Percentiles rank a stretch among this genome's conserved stretches.
Conservation (phyloP, 306 rosid genomes). For the Abrus precatorius region DNA sequence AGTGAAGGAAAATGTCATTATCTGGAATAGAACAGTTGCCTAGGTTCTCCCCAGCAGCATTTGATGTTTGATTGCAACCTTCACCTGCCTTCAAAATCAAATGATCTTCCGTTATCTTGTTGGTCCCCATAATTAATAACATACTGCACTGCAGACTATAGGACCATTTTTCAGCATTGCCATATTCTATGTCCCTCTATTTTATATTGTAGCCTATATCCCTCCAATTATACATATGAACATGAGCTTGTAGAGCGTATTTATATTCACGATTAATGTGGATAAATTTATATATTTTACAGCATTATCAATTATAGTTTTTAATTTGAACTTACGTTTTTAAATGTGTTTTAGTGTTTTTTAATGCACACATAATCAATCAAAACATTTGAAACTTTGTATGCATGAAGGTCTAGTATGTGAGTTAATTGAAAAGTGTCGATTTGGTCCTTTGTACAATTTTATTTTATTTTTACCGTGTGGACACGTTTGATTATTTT, state of each 20-base stretch:
- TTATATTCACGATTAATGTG: too few species aligned
- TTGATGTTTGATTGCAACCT: conserved; percentile 61
- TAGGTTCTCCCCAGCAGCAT: conserved; percentile 47
- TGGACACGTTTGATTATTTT: neutral
- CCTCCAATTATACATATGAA: too few species aligned
- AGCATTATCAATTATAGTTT: too few species aligned
- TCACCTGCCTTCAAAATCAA: conserved; percentile 47
- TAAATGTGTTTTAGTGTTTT: too few species aligned
- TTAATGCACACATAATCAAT: too few species aligned
- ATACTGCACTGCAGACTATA: conserved; percentile 24
- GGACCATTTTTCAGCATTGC: neutral
- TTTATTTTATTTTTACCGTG: neutral
- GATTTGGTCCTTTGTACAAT: neutral
- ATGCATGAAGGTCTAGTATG: too few species aligned
- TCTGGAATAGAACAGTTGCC: conserved; percentile 48
- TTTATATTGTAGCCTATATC: too few species aligned
- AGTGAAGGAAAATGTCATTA: conserved; percentile 37
- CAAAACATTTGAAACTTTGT: too few species aligned
- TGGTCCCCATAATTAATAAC: conserved; percentile 50
- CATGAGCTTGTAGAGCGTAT: too few species aligned
- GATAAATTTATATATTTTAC: too few species aligned
- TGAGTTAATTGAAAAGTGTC: neutral
- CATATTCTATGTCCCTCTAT: too few species aligned
- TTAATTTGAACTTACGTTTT: too few species aligned
- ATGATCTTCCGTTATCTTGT: conserved; percentile 52